phyloP scores from a whole-genome alignment of 2,329 filamentous ascomycete species.

The Harringtonia aguacate region DNA sequence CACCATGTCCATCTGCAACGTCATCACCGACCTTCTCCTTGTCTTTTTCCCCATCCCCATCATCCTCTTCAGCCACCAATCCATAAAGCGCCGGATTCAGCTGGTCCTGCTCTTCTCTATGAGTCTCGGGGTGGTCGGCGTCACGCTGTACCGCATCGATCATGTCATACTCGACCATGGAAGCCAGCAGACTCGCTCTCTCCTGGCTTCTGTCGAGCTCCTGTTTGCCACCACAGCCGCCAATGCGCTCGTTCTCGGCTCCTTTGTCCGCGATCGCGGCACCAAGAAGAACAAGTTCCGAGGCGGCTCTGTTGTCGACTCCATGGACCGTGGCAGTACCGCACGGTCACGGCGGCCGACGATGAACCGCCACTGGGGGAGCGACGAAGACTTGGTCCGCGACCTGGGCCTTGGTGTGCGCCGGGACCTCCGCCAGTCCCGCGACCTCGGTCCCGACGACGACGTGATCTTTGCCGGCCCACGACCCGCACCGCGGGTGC shows the following conservation, averaged over 20 bases:
- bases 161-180: slow-evolving; percentile 61
- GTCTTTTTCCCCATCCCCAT: slow-evolving; percentile 85
- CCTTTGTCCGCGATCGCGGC: slow-evolving; percentile 83
- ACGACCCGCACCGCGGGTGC: slow-evolving; percentile 4
- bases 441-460: slow-evolving; percentile 13
- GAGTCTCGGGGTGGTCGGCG: slow-evolving; percentile 67
- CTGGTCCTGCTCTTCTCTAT: slow-evolving; percentile 74
- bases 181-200: slow-evolving; percentile 75
- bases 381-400: slow-evolving; percentile 81
- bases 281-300: slow-evolving; percentile 83
- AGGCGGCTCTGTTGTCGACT: slow-evolving; percentile 50
- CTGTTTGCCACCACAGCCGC: slow-evolving; percentile 79
- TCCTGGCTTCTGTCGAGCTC: slow-evolving; percentile 83
- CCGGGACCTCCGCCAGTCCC: slow-evolving; percentile 34
- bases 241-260: slow-evolving; percentile 82
- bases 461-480: slow-evolving; percentile 4
- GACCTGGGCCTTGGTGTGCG: slow-evolving; percentile 63
- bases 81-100: slow-evolving; percentile 64
- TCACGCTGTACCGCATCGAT: slow-evolving; percentile 74
- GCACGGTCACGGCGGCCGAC: slow-evolving; percentile 33
- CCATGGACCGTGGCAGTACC: slow-evolving; percentile 39
- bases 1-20: slow-evolving; percentile 81
- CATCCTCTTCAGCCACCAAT: slow-evolving; percentile 69
- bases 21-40: slow-evolving; percentile 79
- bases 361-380: slow-evolving; percentile 64